Conservation (phyloP, 2,329 filamentous ascomycete genomes). For the Pyrenophora seminiperda region DNA sequence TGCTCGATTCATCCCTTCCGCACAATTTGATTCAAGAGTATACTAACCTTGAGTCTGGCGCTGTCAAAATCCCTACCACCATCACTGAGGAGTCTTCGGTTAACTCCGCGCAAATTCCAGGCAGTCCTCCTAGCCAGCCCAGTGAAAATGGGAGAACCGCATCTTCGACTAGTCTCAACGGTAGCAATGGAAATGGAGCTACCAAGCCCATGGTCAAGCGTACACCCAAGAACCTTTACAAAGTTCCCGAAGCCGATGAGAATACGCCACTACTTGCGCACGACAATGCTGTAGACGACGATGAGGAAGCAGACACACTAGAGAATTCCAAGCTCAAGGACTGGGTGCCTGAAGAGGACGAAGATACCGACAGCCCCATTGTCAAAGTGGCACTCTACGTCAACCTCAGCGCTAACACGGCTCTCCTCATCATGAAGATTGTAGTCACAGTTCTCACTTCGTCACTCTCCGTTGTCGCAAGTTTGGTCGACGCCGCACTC, state of each 20-base stretch:
- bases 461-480: slow-evolving; percentile 80
- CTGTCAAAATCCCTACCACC: slow-evolving; percentile 70
- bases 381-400: slow-evolving; percentile 88
- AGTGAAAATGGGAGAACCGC: slow-evolving; percentile 19
- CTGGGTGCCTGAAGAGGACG: slow-evolving; percentile 69
- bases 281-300: slow-evolving; percentile 48
- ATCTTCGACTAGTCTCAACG: slow-evolving; percentile 9
- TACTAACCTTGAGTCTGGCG: slow-evolving; percentile 64
- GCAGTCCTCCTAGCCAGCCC: slow-evolving; percentile 26
- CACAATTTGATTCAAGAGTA: slow-evolving; percentile 93
- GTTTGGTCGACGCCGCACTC: slow-evolving; percentile 76
- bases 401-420: slow-evolving; percentile 78
- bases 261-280: slow-evolving; percentile 66
- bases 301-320: slow-evolving; percentile 46
- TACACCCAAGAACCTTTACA: slow-evolving; percentile 86
- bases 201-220: slow-evolving; percentile 42
- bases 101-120: slow-evolving; percentile 20
- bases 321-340: slow-evolving; percentile 65
- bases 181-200: slow-evolving; percentile 36
- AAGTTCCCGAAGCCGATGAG: slow-evolving; percentile 63
- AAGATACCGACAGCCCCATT: slow-evolving; percentile 74
- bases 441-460: slow-evolving; percentile 77
- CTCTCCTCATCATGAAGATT: slow-evolving; percentile 77
- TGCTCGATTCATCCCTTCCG: slow-evolving; percentile 90
- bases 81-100: slow-evolving; percentile 70